Percentiles rank a stretch among this genome's conserved stretches.
phyloP scores from a whole-genome alignment of 2,329 filamentous ascomycete genomes.

The Botryotinia convoluta region DNA sequence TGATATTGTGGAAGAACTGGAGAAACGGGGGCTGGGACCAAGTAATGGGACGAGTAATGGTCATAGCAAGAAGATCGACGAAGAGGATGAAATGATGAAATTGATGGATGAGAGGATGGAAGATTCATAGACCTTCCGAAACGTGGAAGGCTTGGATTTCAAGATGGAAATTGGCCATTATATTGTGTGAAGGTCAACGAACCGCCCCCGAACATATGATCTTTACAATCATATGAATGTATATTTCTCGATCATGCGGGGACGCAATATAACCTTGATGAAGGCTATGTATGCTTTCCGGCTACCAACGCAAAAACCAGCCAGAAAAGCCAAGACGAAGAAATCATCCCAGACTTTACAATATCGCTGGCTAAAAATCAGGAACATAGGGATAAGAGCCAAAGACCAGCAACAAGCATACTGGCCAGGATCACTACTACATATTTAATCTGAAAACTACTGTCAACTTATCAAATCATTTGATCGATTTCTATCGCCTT shows the following conservation, averaged over 20 bases:
- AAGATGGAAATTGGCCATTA: not conserved
- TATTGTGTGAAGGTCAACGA: not conserved
- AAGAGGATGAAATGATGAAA: conserved; percentile 23
- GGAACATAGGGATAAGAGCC: not conserved
- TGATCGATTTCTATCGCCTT: not conserved
- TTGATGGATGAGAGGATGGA: conserved; percentile 33
- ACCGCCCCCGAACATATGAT: not conserved
- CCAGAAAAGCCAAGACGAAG: not conserved
- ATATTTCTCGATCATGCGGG: not conserved
- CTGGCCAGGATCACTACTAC: not conserved
- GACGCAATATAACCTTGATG: not conserved
- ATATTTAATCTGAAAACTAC: too few species aligned
- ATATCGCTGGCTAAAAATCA: not conserved
- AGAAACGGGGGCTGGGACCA: not conserved
- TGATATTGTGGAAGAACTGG: conserved; percentile 28
- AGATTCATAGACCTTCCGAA: not conserved
- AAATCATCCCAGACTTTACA: not conserved
- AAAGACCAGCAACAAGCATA: not conserved
- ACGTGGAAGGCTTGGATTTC: not conserved
- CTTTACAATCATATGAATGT: not conserved
- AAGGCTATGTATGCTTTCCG: not conserved
- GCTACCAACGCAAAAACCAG: not conserved
- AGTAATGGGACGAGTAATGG: not conserved
- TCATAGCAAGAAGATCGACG: not conserved
- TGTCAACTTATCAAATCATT: not conserved